Base-by-base conservation (phyloP, 2,329 filamentous ascomycete species). In the Gliomastix tumulicola region DNA sequence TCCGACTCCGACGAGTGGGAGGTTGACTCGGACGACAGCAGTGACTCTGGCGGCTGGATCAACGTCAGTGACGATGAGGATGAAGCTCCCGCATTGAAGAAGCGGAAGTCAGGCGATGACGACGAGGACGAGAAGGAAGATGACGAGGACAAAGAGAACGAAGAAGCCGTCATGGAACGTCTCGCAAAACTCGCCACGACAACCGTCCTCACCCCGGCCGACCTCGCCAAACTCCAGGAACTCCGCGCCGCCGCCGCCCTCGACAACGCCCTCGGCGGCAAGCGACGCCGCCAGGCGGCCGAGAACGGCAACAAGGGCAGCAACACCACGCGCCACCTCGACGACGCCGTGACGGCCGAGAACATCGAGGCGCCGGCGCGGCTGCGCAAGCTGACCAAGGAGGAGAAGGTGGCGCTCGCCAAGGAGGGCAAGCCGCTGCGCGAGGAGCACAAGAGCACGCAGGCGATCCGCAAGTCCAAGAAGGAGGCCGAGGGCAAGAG, bases 141-240 rank as follows among this genome's bases (percentile, higher is more conserved):
- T 8, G 61, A 71, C 41, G 61, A 69, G 32, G 62, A 68, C 28
- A 56, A 57, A 11, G 56, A 55, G n/a, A 60, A 59, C 20, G 56
- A 63, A 6, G 63, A 65, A n/a, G 63, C 59, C 11, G 64, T 70
- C 41, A 48, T 66, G 7, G 56, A 67, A 38, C 65, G 68, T 43
- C 74, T 79, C 46, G 79, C 82, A 11, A 88, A 80, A 50, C 77
- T 96, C 30, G 89, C 89, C n/a, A 95, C 87, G 0, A 94, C 87
- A 3, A 84, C 86, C 34, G 94, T 98, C 46, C 80, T 98, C 43
- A 98, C 92, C 0, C 92, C 92, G 0, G 92, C 92, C 11, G 92
- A 98, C 60, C 75, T 97, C n/a, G 82, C 86, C 48, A 97, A 97
- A 59, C 81, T 98, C 16, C 80, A 87, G 43, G 90, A 96, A 61